A percentile compares a stretch with the other conserved stretches of the same genome.
phyloP scores from a whole-genome alignment of 345 rosid genomes.

The Hibiscus syriacus region DNA sequence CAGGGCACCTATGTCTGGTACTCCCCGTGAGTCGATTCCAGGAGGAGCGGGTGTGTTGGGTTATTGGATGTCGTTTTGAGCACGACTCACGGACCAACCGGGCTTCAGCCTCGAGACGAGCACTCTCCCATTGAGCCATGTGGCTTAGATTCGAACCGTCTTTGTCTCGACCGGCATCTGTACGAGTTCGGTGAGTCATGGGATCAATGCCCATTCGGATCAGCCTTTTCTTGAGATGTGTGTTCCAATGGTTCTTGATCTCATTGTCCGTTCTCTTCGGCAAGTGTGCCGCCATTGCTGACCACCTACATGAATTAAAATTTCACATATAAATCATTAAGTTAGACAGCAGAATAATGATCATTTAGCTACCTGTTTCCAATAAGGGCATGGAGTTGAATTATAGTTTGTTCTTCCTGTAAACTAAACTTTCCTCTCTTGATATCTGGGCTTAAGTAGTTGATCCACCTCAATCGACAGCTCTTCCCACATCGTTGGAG shows the following conservation, averaged over 20 bases:
- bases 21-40: neutral
- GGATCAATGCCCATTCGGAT: constrained; percentile 32
- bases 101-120: constrained; percentile 34
- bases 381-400: constrained; percentile 51
- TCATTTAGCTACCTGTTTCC: constrained; percentile 41
- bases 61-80: neutral
- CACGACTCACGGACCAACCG: constrained; percentile 19
- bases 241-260: constrained; percentile 50
- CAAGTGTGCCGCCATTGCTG: constrained; percentile 34
- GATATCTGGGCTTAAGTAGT: constrained; percentile 47
- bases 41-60: too few species aligned
- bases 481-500: constrained; percentile 57
- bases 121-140: constrained; percentile 38
- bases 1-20: constrained; percentile 33
- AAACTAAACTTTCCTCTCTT: constrained; percentile 49
- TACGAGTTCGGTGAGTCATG: constrained; percentile 32
- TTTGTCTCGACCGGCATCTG: neutral
- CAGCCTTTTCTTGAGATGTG: constrained; percentile 35
- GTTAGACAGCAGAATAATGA: too few species aligned
- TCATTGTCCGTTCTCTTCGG: constrained; percentile 40
- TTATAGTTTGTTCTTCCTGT: constrained; percentile 48
- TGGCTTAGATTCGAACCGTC: constrained; percentile 22
- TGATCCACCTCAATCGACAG: constrained; percentile 53
- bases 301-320: constrained; percentile 26
- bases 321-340: neutral